Base-by-base conservation (phyloP, 306 rosid genomes). In the Psophocarpus tetragonolobus region DNA sequence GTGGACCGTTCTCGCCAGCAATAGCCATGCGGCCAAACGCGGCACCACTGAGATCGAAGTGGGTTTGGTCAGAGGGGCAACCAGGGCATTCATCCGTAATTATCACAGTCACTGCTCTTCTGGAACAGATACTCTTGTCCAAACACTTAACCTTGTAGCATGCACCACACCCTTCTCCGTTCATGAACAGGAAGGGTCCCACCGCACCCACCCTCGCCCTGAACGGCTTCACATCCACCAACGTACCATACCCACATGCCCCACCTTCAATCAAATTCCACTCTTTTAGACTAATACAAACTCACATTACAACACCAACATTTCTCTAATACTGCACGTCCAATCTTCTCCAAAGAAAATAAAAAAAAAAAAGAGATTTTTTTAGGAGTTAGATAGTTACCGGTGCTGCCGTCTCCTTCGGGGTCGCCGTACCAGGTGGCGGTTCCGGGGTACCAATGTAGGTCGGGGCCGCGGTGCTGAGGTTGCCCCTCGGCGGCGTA, bases 341-440 rank as follows among this genome's bases (percentile, higher is more conserved):
- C n/a, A n/a, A n/a, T n/a, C n/a, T n/a, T n/a, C n/a, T n/a, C n/a
- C n/a, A n/a, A n/a, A n/a, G n/a, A n/a, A n/a, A n/a, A n/a, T n/a
- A n/a, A n/a, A n/a, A 3, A 0, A 32, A 32, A 36, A 36, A 36
- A 62, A 36, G 24, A 10, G 75, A 42, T 45, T 29, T 76, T 8
- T 69, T 17, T 17, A 13, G 62, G 0, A 13, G 61, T 20, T 51
- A 20, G 68, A 33, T 10, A 35, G 18, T 80, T 83, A 93, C 98
- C 98, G 71, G 80, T 84, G 63, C 98, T 95, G 24, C 98, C 98
- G 76, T 95, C 97, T 13, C 98, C 98, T 81, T 95, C 97, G 26
- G 98, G 90, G 69, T 81, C 84, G 4, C 98, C 98, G 53, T 95
- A 95, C 98, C 98, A 95, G 30, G 98, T 95, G 81, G 97, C 98